A percentile compares a stretch with the other conserved stretches of the same genome.
phyloP scores from a whole-genome alignment of 1,284 basidiomycete genomes.

The Cutaneotrichosporon sp. region DNA sequence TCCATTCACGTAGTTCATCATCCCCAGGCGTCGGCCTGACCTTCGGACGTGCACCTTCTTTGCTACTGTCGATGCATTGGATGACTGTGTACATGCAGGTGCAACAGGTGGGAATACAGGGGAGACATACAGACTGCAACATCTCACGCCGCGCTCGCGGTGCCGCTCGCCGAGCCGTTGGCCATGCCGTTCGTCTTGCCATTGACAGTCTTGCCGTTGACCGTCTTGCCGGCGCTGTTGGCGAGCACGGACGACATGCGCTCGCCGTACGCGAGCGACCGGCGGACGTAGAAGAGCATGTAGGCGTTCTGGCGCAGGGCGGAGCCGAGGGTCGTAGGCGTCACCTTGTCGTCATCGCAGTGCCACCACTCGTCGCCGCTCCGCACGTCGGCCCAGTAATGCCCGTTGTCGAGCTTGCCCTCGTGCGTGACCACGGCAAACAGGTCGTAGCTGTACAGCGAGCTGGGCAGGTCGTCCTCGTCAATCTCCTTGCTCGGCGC shows the following conservation, averaged over 20 bases:
- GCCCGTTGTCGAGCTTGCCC: slow-evolving; percentile 90
- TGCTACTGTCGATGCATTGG: neutral
- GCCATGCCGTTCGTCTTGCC: slow-evolving; percentile 10
- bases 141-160: neutral
- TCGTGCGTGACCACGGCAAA: slow-evolving; percentile 95
- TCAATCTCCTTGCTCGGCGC: neutral
- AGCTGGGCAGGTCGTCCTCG: slow-evolving; percentile 56
- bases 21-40: neutral
- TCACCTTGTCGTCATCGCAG: slow-evolving; percentile 91
- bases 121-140: neutral
- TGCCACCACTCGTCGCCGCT: slow-evolving; percentile 74
- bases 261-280: slow-evolving; percentile 69
- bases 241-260: slow-evolving; percentile 26
- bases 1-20: neutral
- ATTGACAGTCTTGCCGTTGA: slow-evolving; percentile 12
- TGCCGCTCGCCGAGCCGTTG: slow-evolving; percentile 8
- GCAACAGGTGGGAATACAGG: slow-evolving; percentile 1
- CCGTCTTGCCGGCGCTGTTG: slow-evolving; percentile 17
- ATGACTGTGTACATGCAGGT: neutral
- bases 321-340: slow-evolving; percentile 64
- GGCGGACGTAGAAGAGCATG: slow-evolving; percentile 91
- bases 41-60: neutral
- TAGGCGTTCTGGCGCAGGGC: slow-evolving; percentile 74
- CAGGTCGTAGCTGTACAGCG: slow-evolving; percentile 85
- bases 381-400: slow-evolving; percentile 62